Evolutionary conservation across 2,329 filamentous ascomycete species (phyloP).

Genomic region (Calonectria honghensis): DNA sequence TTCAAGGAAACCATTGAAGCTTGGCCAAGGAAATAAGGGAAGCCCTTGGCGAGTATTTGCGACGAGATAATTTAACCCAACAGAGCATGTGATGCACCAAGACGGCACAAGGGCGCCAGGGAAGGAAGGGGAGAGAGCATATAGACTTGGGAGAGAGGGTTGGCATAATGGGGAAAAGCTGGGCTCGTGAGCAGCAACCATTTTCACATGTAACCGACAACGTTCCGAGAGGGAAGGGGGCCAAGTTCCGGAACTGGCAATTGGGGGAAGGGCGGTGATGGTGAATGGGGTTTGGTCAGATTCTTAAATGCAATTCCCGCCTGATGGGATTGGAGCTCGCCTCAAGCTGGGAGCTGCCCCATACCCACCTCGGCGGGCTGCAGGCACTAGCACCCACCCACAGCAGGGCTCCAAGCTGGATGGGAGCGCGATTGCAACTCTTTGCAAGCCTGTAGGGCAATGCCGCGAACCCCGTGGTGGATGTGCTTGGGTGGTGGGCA

Average conservation of each 20-base stretch:
- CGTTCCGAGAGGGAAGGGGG: conserved; percentile 30
- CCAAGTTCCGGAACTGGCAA: conserved; percentile 10
- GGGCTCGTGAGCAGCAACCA: conserved; percentile 4
- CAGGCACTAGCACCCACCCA: conserved; percentile 32
- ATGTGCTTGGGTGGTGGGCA: not conserved
- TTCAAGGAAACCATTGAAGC: not conserved
- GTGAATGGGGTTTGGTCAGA: conserved; percentile 16
- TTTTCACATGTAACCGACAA: conserved; percentile 55
- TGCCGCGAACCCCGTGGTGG: not conserved
- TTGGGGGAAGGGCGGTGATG: not conserved
- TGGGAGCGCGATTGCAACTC: not conserved
- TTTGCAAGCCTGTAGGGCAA: not conserved
- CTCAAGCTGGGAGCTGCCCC: conserved; percentile 9
- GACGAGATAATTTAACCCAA: not conserved
- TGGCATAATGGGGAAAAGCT: conserved; percentile 9
- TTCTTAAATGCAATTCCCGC: conserved; percentile 27
- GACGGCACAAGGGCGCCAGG: not conserved
- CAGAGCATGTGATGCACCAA: not conserved
- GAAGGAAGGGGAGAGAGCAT: not conserved
- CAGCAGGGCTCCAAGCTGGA: not conserved
- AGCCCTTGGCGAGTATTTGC: not conserved
- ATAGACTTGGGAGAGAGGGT: not conserved
- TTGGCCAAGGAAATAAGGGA: not conserved
- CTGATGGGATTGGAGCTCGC: conserved; percentile 33
- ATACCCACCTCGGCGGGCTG: conserved; percentile 28